Percentiles rank a stretch among this genome's conserved stretches.
These are phyloP conservation scores for Cynara cardunculus DNA, from an alignment of 129 eudicot species.

Conservation along the genomic window DNA sequence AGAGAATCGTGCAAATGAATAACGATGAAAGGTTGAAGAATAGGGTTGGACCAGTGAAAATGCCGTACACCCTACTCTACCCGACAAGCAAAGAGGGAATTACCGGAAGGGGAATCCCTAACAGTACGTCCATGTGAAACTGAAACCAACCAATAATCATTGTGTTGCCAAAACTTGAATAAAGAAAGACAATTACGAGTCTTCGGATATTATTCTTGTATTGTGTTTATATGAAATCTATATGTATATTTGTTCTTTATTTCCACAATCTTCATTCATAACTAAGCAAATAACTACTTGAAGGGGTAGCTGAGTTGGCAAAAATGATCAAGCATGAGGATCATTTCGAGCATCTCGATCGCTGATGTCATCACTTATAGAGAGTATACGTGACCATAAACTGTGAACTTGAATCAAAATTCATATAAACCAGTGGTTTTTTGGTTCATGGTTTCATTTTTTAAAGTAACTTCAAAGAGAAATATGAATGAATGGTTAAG, in stretches of 20 bases:
- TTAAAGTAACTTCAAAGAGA: no score
- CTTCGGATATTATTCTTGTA: not conserved
- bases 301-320: no score
- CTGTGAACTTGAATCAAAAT: no score
- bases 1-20: constrained; percentile 15
- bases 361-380: no score
- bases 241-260: not conserved
- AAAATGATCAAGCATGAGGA: no score
- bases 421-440: no score
- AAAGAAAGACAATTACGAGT: not conserved
- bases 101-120: constrained; percentile 46
- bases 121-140: constrained; percentile 25
- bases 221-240: not conserved
- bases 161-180: not conserved
- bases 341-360: no score
- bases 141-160: not conserved
- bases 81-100: constrained; percentile 30
- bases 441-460: no score
- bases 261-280: no score
- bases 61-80: constrained; percentile 34
- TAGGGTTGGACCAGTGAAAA: constrained; percentile 25
- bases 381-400: no score
- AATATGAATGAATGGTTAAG: no score
- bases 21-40: constrained; percentile 25
- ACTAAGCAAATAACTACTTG: no score